These are phyloP conservation scores for Ceratobasidium sp. DNA, from an alignment of 1,284 basidiomycete species.

Conservation along the genomic window DNA sequence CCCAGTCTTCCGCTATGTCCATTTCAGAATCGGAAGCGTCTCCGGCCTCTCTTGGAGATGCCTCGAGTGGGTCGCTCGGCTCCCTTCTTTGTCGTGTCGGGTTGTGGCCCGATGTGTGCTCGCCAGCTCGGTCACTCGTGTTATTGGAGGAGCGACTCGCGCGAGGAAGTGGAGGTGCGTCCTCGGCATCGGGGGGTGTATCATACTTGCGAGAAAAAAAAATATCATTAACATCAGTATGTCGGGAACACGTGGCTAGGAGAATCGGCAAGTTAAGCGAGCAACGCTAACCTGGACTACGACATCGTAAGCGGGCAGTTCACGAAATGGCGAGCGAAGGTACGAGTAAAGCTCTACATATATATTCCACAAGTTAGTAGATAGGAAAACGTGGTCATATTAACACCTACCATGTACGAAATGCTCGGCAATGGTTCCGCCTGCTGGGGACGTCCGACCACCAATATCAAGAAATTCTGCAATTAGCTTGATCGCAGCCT, in stretches of 20 bases:
- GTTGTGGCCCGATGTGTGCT: too few species aligned
- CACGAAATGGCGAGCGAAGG: conserved; percentile 85
- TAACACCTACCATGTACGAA: conserved; percentile 83
- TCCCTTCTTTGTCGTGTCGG: neutral
- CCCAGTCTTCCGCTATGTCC: conserved; percentile 17
- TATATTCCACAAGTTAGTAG: too few species aligned
- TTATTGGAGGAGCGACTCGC: too few species aligned
- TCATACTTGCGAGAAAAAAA: conserved; percentile 58
- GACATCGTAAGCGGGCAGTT: conserved; percentile 82
- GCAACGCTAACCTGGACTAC: conserved; percentile 75
- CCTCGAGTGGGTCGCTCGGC: conserved; percentile 9
- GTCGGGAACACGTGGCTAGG: conserved; percentile 55
- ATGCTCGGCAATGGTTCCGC: conserved; percentile 80
- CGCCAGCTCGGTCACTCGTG: neutral
- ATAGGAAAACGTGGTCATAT: too few species aligned
- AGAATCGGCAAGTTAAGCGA: conserved; percentile 34
- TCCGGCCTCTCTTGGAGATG: neutral
- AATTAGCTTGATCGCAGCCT: conserved; percentile 83
- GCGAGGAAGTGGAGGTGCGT: neutral
- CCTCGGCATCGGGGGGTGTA: neutral
- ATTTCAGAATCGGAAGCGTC: neutral
- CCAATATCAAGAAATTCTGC: conserved; percentile 88
- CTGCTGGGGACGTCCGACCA: conserved; percentile 59
- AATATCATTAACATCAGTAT: conserved; percentile 61
- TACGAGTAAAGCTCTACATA: conserved; percentile 92